Evolutionary conservation across 2,329 filamentous ascomycete genomes (phyloP).

Genomic region (Ophiostoma perfectum): DNA sequence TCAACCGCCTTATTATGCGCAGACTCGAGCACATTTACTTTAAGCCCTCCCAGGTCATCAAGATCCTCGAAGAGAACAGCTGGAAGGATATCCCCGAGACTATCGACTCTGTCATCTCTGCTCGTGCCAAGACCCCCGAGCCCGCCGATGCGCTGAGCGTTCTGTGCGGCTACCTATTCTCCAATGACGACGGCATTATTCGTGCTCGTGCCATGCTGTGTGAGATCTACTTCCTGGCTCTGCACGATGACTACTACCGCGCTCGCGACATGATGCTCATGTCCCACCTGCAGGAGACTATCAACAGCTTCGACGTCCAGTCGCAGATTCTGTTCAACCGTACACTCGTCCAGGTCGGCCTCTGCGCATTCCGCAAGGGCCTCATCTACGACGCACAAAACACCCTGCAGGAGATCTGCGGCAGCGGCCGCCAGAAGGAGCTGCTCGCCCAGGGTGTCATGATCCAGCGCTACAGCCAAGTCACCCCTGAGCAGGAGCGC

Average conservation of each 20-base stretch:
- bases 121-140: constrained; percentile 62
- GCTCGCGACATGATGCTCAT: constrained; percentile 99
- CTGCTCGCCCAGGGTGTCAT: constrained; percentile 95
- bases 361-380: constrained; percentile 95
- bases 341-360: constrained; percentile 92
- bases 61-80: constrained; percentile 87
- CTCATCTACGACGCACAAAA: constrained; percentile 97
- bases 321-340: constrained; percentile 99
- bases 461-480: constrained; percentile 93
- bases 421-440: constrained; percentile 96
- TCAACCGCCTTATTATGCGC: constrained; percentile 91
- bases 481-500: constrained; percentile 95
- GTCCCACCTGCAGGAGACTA: constrained; percentile 97
- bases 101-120: constrained; percentile 75
- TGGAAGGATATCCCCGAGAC: constrained; percentile 72
- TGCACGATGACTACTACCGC: constrained; percentile 97
- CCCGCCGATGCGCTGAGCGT: constrained; percentile 72
- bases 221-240: constrained; percentile 96
- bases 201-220: constrained; percentile 95
- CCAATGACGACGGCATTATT: constrained; percentile 90
- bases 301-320: constrained; percentile 91
- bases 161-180: constrained; percentile 92
- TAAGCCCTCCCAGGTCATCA: constrained; percentile 91
- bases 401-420: constrained; percentile 95
- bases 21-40: constrained; percentile 97